Evolutionary conservation across 2,329 filamentous ascomycete species (phyloP), one percentile per base, ranked within the genome.

Genomic region (Escovopsis sp.): DNA sequence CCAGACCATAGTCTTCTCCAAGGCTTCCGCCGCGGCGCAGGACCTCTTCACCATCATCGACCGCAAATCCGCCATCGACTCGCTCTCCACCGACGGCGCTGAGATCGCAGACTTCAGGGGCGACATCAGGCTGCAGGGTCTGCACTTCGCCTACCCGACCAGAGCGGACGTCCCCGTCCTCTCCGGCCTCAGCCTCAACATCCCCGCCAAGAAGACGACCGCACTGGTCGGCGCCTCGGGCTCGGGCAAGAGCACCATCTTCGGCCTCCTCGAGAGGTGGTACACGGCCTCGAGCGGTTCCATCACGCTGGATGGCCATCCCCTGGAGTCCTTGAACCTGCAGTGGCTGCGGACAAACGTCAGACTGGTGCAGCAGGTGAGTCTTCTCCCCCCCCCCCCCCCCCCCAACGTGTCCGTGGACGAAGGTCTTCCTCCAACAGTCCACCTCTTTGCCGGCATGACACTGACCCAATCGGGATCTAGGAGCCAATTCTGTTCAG

Each of bases 181-280:
- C 1, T 47, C 60, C 25, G 49, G 53, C 1, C 46, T 70, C 11
- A 48, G 55, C 33, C 48, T 70, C 4, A 49, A 52, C 3, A 58
- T 71, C 16, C 58, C 61, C 12, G 55, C 60, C 4, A 56, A 60
- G 13, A 63, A 65, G 39, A 60, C 61, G 0, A 72, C 67, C 1
- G 70, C 70, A 3, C 57, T 74, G 5, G 69, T 76, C 6, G 72
- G 72, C 0, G 56, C 66, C 2, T 72, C 67, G 15, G 73, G 72
- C 0, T 70, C 61, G 4, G 71, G 71, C 0, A 76, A 76, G 43
- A 72, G 66, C 31, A 75, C 70, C 1, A 60, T 73, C 4, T 62
- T 75, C 5, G 66, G 65, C 0, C 50, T 77, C 2, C 43, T 76
- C 2, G 70, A 76, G 45, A 52, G 75, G 7, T 78, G 76, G 61